Percentiles rank a stretch among this genome's conserved stretches.
Conservation (phyloP, 305 asterid species). For the Fraxinus greggii region DNA sequence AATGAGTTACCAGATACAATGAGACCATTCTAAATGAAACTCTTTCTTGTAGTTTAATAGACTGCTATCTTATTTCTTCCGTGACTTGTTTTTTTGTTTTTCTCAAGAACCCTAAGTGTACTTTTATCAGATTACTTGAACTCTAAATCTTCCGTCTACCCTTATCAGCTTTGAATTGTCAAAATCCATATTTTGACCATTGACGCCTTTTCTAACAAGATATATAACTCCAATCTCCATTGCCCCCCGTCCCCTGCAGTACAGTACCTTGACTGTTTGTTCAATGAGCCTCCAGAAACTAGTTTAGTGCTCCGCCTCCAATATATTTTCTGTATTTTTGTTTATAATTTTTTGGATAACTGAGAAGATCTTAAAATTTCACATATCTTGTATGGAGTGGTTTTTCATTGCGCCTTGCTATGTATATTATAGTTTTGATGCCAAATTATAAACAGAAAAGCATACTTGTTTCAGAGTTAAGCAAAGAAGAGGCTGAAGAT, state of each 20-base stretch:
- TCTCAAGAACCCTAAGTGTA: not conserved
- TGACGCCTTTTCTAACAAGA: not conserved
- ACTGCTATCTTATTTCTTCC: not conserved
- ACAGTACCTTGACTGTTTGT: not conserved
- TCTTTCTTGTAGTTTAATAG: not conserved
- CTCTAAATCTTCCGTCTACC: not conserved
- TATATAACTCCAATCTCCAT: not conserved
- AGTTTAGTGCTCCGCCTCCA: not conserved
- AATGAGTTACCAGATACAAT: not conserved
- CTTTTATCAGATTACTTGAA: not conserved
- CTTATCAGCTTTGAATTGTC: not conserved
- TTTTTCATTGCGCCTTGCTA: not conserved
- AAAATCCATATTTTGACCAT: not conserved
- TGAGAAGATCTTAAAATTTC: not conserved
- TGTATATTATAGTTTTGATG: not conserved
- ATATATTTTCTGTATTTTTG: not conserved
- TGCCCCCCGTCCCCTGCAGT: not conserved
- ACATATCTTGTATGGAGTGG: not conserved
- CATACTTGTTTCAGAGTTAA: slow-evolving; percentile 31
- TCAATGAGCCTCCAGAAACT: not conserved
- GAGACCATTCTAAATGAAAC: not conserved
- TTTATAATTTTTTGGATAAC: not conserved
- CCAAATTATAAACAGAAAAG: not conserved
- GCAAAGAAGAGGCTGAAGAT: slow-evolving; percentile 36
- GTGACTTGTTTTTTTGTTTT: not conserved